Evolutionary conservation across 2,329 filamentous ascomycete genomes (phyloP), one percentile per base, ranked within the genome.

Genomic region (Nothomitra cinnamomea): DNA sequence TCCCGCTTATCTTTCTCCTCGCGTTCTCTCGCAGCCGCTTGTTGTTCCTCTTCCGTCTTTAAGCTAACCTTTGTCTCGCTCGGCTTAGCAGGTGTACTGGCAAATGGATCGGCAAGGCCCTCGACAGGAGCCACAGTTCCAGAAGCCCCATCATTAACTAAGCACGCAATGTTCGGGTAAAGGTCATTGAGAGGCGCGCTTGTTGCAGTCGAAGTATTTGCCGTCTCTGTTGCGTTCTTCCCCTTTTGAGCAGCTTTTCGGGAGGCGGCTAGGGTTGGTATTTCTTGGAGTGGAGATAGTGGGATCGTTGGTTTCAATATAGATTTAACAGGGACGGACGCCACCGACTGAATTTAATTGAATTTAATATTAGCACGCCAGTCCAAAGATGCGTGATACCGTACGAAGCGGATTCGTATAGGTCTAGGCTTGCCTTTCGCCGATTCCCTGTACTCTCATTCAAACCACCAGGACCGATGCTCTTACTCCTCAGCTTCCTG

Each of bases 401-500:
- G 15, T n/a, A 1, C 36, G 7, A 22, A 17, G 45, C n/a, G 32
- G 35, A n/a, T 32, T 17, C 6, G 2, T 38, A 25, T 24, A 25
- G 12, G 2, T n/a, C 12, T 6, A 38, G 55, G 60, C 73, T 63
- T 76, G 92, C 87, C 71, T 87, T 85, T 66, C 85, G 79, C 61
- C 85, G 75, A 65, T 94, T 94, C 35, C 85, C 86, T 62, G 74
- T 78, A 45, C 77, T 78, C 62, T 83, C 77, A 66, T 84, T 88
- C 47, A 95, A 69, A 24, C 89, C 88, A 51, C 90, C 92, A 15
- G 92, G 90, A 1, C 92, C 92, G 60, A 98, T 82, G 69, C 90
- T 96, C 73, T 95, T 96, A 69, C 90, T 95, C 59, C 92, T 82
- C 55, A 83, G 85, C 69, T 88, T 90, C 70, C 74, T 75, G 40